Conservation (phyloP, 768 basidiomycete species). For the Hypholoma fasciculare region DNA sequence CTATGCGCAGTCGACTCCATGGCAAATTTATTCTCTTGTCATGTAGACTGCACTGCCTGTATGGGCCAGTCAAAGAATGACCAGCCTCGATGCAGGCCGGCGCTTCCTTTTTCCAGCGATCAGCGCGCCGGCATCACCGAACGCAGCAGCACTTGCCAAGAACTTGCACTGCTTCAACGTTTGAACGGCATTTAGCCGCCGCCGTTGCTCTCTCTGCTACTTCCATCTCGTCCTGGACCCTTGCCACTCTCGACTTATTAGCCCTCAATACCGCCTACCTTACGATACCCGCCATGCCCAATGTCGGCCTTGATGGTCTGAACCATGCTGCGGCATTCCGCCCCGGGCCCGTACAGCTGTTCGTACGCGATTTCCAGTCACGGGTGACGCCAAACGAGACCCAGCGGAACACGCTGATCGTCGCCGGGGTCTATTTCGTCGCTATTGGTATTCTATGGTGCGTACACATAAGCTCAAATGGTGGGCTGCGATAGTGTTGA, state of each 20-base stretch:
- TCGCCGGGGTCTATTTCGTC: slow-evolving; percentile 74
- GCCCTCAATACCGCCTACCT: neutral
- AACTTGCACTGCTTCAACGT: neutral
- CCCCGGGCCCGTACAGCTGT: slow-evolving; percentile 22
- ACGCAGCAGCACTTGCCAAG: neutral
- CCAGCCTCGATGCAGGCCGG: too few species aligned
- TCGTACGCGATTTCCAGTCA: slow-evolving; percentile 39
- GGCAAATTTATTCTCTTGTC: too few species aligned
- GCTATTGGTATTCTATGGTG: slow-evolving; percentile 82
- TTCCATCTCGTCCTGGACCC: neutral
- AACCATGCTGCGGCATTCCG: slow-evolving; percentile 8
- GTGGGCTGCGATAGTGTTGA: neutral
- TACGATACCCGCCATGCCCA: slow-evolving; percentile 17
- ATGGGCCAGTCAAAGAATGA: too few species aligned
- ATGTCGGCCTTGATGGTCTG: slow-evolving; percentile 15
- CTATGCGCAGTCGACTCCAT: too few species aligned
- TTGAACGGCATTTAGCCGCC: neutral
- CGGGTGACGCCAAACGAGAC: slow-evolving; percentile 67
- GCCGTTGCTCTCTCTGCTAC: neutral
- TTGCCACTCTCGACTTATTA: neutral
- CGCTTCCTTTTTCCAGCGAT: too few species aligned
- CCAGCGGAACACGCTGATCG: slow-evolving; percentile 75
- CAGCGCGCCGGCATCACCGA: neutral
- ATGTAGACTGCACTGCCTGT: too few species aligned
- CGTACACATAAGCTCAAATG: slow-evolving; percentile 19